Percentiles rank a stretch among this genome's conserved stretches.
Evolutionary conservation across 371 early-diverging fungal species (phyloP).

Genomic region (Mucor saturninus): DNA sequence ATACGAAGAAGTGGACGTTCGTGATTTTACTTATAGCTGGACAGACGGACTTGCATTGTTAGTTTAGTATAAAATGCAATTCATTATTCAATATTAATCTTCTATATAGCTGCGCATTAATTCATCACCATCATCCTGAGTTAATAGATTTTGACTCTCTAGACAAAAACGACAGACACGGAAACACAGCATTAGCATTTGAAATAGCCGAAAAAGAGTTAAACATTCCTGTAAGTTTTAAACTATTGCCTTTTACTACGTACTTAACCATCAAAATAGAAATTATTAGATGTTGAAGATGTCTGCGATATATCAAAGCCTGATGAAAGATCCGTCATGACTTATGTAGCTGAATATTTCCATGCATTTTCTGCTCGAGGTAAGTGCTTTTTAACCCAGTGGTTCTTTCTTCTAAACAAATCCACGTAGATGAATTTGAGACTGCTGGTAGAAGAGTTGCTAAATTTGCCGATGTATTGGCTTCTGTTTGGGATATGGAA

Average conservation of each 20-base stretch:
- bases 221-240: conserved; percentile 75
- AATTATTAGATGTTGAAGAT: conserved; percentile 95
- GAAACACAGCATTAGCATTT: conserved; percentile 95
- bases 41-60: conserved; percentile 94
- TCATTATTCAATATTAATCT: background rate
- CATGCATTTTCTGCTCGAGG: conserved; percentile 93
- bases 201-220: conserved; percentile 86
- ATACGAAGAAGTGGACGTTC: conserved; percentile 83
- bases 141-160: conserved; percentile 87
- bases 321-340: conserved; percentile 97
- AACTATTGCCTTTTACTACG: background rate
- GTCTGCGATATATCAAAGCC: conserved; percentile 93
- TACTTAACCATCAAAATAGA: conserved; percentile 30
- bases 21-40: conserved; percentile 92
- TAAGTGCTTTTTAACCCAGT: conserved; percentile 4
- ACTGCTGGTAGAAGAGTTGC: conserved; percentile 91
- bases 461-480: conserved; percentile 88
- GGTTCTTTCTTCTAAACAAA: background rate
- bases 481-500: conserved; percentile 87
- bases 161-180: conserved; percentile 80
- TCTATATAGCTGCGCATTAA: conserved; percentile 81
- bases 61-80: conserved; percentile 21
- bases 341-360: conserved; percentile 98
- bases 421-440: conserved; percentile 72
- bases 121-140: conserved; percentile 97